These are phyloP conservation scores for Saturnispora sekii DNA, from an alignment of 805 yeast species.

Conservation along the genomic window DNA sequence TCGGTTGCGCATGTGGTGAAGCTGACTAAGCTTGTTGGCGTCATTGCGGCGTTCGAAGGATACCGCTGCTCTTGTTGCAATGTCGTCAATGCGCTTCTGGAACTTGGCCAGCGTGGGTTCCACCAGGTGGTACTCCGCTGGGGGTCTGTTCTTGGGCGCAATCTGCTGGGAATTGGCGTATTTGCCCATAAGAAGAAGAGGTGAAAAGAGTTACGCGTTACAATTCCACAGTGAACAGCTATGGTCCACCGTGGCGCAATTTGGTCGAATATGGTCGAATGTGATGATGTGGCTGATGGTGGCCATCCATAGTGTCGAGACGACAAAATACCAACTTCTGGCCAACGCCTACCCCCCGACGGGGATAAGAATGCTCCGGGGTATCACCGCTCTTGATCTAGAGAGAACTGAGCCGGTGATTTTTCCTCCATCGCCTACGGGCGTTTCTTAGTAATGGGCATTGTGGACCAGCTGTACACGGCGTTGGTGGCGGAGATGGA, in stretches of 20 bases:
- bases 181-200: background rate
- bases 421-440: no score
- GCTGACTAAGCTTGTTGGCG: conserved; percentile 58
- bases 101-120: conserved; percentile 57
- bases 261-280: no score
- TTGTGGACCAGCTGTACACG: conserved; percentile 8
- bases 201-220: no score
- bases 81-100: conserved; percentile 34
- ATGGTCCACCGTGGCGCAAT: no score
- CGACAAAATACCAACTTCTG: no score
- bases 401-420: background rate
- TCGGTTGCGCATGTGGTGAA: conserved; percentile 68
- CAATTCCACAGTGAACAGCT: no score
- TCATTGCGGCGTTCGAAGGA: conserved; percentile 40
- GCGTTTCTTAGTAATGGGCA: background rate
- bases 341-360: no score
- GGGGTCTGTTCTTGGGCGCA: conserved; percentile 38
- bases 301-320: no score
- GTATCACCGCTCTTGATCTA: background rate
- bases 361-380: no score
- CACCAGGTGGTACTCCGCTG: conserved; percentile 64
- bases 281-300: no score
- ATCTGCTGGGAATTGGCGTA: conserved; percentile 1
- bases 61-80: conserved; percentile 36
- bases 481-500: conserved; percentile 31